Base-by-base conservation (phyloP, 768 basidiomycete species). In the Kwoniella dejecticola region DNA sequence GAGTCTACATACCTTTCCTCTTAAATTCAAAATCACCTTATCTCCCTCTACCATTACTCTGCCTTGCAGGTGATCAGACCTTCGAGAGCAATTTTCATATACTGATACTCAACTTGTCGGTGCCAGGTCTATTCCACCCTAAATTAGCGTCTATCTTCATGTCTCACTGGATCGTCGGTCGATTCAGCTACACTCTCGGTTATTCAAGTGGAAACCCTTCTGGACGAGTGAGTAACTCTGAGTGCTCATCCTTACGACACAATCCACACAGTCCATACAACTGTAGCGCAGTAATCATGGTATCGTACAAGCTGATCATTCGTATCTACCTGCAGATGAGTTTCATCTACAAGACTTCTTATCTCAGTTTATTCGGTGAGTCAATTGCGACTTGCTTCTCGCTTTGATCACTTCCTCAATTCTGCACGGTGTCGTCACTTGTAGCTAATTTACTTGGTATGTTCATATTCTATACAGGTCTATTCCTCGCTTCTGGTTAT, bases 351-450 rank as follows among this genome's bases (percentile, higher is more conserved):
- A 44, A 44, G 24, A 23, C 58, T 17, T 46, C 47, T 26, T 66
- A 66, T 24, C 19, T 66, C 38, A 54, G 64, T 52, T 33, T 66
- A 11, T 11, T 45, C 24, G 60, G 64, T 66, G 45, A 56, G 64
- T 57, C 21, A n/a, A n/a, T 31, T 19, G 26, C 17, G n/a, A n/a
- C n/a, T n/a, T n/a, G n/a, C n/a, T n/a, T n/a, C n/a, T n/a, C n/a
- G n/a, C n/a, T n/a, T n/a, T n/a, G n/a, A n/a, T n/a, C n/a, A n/a
- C n/a, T n/a, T n/a, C n/a, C 44, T 17, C 36, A 2, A 31, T 38
- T 26, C n/a, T n/a, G n/a, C n/a, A n/a, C n/a, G n/a, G n/a, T n/a
- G n/a, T n/a, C n/a, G n/a, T n/a, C n/a, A n/a, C n/a, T n/a, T n/a
- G n/a, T n/a, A n/a, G n/a, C n/a, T n/a, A n/a, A n/a, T n/a, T n/a